phyloP scores from a whole-genome alignment of 1,139 yeast species.

The Schwanniomyces etchellsii region DNA sequence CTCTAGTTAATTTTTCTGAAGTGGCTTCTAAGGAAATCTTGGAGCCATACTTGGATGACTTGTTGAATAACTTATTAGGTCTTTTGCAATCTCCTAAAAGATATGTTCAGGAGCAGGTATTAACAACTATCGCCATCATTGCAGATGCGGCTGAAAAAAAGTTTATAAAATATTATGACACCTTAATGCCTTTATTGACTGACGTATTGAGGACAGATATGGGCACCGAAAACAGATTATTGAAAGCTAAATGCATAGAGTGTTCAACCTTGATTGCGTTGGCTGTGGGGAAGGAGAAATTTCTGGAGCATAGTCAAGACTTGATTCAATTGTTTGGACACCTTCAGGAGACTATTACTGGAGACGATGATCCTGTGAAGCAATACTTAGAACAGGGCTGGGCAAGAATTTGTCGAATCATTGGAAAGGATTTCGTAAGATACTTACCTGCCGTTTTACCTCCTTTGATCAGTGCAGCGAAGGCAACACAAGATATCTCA shows the following conservation, averaged over 20 bases:
- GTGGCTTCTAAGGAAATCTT: conserved; percentile 81
- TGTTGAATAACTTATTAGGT: conserved; percentile 67
- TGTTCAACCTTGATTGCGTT: conserved; percentile 90
- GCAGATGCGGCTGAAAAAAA: conserved; percentile 96
- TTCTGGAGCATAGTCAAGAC: conserved; percentile 69
- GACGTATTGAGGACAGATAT: conserved; percentile 75
- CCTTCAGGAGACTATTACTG: conserved; percentile 56
- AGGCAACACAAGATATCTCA: conserved; percentile 84
- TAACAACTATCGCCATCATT: conserved; percentile 93
- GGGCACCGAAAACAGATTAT: conserved; percentile 71
- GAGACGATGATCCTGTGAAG: conserved; percentile 80
- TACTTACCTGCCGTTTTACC: conserved; percentile 86
- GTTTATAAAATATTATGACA: conserved; percentile 87
- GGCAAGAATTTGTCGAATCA: conserved; percentile 86
- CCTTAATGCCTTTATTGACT: conserved; percentile 85
- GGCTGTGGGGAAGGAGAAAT: conserved; percentile 95
- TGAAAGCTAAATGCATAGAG: conserved; percentile 92
- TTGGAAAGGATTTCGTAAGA: conserved; percentile 86
- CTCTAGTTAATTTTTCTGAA: conserved; percentile 90
- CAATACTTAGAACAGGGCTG: conserved; percentile 91
- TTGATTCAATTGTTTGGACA: conserved; percentile 67
- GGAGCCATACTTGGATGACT: conserved; percentile 84
- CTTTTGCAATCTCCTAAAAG: conserved; percentile 80
- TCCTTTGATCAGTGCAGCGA: conserved; percentile 77
- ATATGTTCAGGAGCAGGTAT: conserved; percentile 94